These are phyloP conservation scores for Exophiala mesophila DNA, from an alignment of 2,329 filamentous ascomycete genomes.

Conservation along the genomic window DNA sequence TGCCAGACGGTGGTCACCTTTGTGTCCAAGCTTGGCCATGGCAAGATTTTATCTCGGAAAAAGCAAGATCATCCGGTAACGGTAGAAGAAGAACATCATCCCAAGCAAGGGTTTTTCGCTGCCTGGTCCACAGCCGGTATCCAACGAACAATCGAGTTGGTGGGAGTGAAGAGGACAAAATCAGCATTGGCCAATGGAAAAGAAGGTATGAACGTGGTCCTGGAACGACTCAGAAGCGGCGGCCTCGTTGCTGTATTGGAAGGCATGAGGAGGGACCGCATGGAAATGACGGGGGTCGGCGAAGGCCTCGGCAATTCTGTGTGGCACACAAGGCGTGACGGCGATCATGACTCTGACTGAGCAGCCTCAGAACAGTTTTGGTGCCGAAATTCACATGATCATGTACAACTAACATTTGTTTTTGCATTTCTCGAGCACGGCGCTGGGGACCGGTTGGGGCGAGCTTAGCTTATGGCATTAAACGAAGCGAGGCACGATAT, in stretches of 20 bases:
- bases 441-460: too few relatives aligned
- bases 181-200: conserved; percentile 59
- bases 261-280: conserved; percentile 59
- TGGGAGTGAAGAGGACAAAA: conserved; percentile 56
- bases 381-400: background rate
- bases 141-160: conserved; percentile 59
- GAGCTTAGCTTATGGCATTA: too few relatives aligned
- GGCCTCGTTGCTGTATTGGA: conserved; percentile 66
- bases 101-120: conserved; percentile 54
- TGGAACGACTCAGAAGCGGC: conserved; percentile 58
- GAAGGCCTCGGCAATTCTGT: conserved; percentile 40
- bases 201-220: conserved; percentile 62
- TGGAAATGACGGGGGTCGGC: conserved; percentile 35
- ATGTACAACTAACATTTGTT: conserved; percentile 16
- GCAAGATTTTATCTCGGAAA: conserved; percentile 45
- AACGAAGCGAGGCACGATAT: too few relatives aligned
- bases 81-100: conserved; percentile 46
- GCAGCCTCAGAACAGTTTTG: conserved; percentile 14
- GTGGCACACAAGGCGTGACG: conserved; percentile 35
- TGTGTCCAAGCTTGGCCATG: conserved; percentile 56
- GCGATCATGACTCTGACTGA: conserved; percentile 9
- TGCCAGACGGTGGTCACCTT: conserved; percentile 60
- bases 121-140: conserved; percentile 56
- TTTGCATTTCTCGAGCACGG: conserved; percentile 19
- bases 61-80: conserved; percentile 31